Evolutionary conservation across 768 basidiomycete genomes (phyloP), one percentile per base, ranked within the genome.

Genomic region (Guyanaporus albipodus): DNA sequence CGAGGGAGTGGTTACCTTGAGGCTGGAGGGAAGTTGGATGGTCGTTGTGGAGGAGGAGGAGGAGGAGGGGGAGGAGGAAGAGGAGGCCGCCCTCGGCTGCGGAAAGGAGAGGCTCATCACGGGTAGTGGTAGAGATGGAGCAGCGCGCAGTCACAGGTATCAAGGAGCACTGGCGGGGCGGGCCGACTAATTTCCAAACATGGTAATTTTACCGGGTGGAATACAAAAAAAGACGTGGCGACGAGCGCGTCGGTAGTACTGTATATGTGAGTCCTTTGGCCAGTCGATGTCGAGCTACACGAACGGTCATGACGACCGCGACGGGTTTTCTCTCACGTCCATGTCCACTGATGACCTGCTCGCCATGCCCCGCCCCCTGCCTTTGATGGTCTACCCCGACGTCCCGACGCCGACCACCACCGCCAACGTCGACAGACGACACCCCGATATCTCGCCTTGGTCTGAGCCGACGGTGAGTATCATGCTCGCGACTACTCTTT

Each of bases 1-100:
- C n/a, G n/a, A n/a, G 5, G 38, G 8, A 28, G 26, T 17, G 33
- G 36, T 32, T 22, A 79, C 80, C 70, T 82, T 82, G 64, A 82
- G 77, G 54, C 77, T 82, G 1, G 52, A 68, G 43, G 46, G 68
- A 60, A 57, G 66, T 24, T 56, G 31, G 18, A 66, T 58, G n/a
- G 78, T 46, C 0, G 72, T 64, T 41, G 55, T 58, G 3, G 70
- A 50, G 8, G 51, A 62, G 24, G 73, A 51, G 19, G 77, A 66
- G 5, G 75, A 66, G 8, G 75, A n/a, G n/a, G n/a, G n/a, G n/a
- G n/a, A 51, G 19, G 77, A 66, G 5, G 75, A 66, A 7, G 75
- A 55, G 6, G 77, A 69, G 9, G 75, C 68, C 1, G 54, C 42
- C 52, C 50, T 48, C 24, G n/a, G 53, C 46, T 2, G 18, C 35